Percentiles rank a stretch among this genome's conserved stretches.
phyloP scores from a whole-genome alignment of 805 yeast genomes.

The Yamadazyma laniorum region DNA sequence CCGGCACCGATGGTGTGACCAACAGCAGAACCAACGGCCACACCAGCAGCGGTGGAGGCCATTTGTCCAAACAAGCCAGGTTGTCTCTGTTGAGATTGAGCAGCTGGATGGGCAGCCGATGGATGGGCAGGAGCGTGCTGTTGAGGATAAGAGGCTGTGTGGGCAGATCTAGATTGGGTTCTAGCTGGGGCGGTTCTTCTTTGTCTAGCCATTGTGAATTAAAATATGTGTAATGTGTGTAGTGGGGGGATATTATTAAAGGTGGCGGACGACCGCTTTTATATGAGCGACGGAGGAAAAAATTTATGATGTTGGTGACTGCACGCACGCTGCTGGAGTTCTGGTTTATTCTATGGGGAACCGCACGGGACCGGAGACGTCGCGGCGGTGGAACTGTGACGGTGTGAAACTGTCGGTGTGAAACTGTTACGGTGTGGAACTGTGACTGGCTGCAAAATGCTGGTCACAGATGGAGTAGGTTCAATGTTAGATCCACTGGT shows the following conservation, averaged over 20 bases:
- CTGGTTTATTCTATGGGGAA: too few species aligned
- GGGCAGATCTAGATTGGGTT: conserved; percentile 65
- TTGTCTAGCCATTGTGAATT: conserved; percentile 47
- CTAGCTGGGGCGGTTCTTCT: conserved; percentile 48
- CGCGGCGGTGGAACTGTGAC: too few species aligned
- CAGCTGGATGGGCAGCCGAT: conserved; percentile 48
- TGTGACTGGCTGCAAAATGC: too few species aligned
- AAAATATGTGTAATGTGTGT: neutral
- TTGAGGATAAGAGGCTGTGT: conserved; percentile 63
- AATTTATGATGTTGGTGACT: neutral
- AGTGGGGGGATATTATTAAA: neutral
- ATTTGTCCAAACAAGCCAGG: conserved; percentile 95
- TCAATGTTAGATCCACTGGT: too few species aligned
- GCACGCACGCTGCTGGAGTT: neutral
- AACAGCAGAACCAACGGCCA: conserved; percentile 95
- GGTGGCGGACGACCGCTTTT: neutral
- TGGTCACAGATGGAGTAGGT: too few species aligned
- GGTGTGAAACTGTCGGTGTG: too few species aligned
- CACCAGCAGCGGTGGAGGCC: conserved; percentile 99
- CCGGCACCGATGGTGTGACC: conserved; percentile 98
- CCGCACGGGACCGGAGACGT: too few species aligned
- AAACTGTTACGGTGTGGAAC: too few species aligned
- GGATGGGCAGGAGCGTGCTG: conserved; percentile 21
- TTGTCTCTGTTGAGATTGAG: conserved; percentile 46
- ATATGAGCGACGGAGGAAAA: neutral